Evolutionary conservation across 208 protist genomes (phyloP), one percentile per base, ranked within the genome.

Genomic region (Borovskyia barvae): DNA sequence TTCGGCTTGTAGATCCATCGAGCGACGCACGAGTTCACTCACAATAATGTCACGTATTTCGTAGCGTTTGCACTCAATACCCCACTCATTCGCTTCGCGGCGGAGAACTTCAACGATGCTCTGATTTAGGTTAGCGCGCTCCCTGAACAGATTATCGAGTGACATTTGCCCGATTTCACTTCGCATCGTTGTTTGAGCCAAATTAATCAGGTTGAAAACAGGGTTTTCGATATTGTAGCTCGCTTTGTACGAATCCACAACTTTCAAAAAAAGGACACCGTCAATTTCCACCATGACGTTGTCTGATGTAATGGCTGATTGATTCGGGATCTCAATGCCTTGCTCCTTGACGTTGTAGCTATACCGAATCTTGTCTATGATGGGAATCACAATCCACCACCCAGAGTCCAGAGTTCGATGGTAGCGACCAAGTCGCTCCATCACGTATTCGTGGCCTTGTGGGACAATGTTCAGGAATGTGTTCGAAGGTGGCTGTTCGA

Each of bases 171-270:
- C 94, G 58, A 98, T 95, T 67, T 98, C 94, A 28, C 87, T 94
- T 35, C 96, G 92, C 96, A 98, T 97, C n/a, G 97, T 98, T 12
- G 94, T 98, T 71, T 98, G 95, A 1, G 96, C 97, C 24, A 99
- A 81, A 73, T 98, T 97, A 24, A 95, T 92, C 17, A 98, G 60
- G 60, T 97, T 97, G 70, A 92, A 98, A 28, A 98, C 85, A 5
- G 95, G 90, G 65, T 98, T 97, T 33, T 98, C 92, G 59, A 99
- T 95, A 60, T 97, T 94, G 77, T 97, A 95, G 46, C 82, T 90
- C 15, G 90, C 96, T 53, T 92, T 95, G 22, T 84, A 48, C 9
- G 95, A 82, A 49, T 98, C 88, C 19, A 92, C 81, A 52, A 98
- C 92, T 29, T 82, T 71, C 0, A 97, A 57, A 68, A 97, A 98